Evolutionary conservation across 2,329 filamentous ascomycete species (phyloP).

Genomic region (Ophiocordyceps camponoti-saundersi): DNA sequence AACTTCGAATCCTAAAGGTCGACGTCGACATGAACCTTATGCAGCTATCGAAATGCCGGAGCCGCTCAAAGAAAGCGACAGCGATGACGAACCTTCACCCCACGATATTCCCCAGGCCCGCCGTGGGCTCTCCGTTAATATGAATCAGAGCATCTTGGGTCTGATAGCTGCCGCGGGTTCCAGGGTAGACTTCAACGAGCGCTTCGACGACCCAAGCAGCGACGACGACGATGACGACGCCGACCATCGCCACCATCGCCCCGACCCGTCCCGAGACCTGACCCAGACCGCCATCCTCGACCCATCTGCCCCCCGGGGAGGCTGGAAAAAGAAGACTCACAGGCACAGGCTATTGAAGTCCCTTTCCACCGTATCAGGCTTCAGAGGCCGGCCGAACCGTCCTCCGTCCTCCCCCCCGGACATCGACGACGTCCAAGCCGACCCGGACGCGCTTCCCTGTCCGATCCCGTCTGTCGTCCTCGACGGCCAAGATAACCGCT

Average conservation of each 20-base stretch:
- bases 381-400: constrained; percentile 24
- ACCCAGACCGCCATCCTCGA: constrained; percentile 25
- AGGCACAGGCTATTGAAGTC: constrained; percentile 50
- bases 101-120: constrained; percentile 23
- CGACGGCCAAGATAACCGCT: constrained; percentile 22
- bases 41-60: constrained; percentile 32
- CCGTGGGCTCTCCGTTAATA: constrained; percentile 43
- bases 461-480: constrained; percentile 7
- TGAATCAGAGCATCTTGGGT: constrained; percentile 91
- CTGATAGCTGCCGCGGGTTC: constrained; percentile 81
- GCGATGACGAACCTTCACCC: constrained; percentile 26
- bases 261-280: constrained; percentile 19
- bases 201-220: constrained; percentile 64
- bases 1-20: constrained; percentile 24
- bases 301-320: constrained; percentile 14
- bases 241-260: constrained; percentile 22
- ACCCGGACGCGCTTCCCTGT: constrained; percentile 6
- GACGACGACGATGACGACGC: constrained; percentile 54
- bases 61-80: constrained; percentile 30
- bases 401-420: constrained; percentile 21
- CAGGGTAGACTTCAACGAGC: constrained; percentile 62
- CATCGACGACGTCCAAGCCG: constrained; percentile 12
- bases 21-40: constrained; percentile 19
- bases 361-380: constrained; percentile 38
- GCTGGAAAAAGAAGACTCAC: constrained; percentile 43